These are phyloP conservation scores for Perilla frutescens DNA, from an alignment of 257 asterid species.

Conservation along the genomic window DNA sequence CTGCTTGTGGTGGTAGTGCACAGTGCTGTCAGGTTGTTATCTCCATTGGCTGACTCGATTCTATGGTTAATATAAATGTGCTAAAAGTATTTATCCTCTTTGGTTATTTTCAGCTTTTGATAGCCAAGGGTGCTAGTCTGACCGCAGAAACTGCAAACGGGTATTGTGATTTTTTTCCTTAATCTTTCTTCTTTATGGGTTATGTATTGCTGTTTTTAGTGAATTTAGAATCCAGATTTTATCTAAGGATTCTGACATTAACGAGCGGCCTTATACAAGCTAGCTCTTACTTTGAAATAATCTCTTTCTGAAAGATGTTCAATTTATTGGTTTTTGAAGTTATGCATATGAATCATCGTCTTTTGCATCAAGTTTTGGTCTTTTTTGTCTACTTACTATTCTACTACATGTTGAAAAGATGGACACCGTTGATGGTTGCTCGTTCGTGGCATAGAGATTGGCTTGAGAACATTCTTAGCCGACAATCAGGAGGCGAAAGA, in stretches of 20 bases:
- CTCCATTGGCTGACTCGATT: no score
- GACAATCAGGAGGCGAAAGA: slow-evolving; percentile 52
- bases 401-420: slow-evolving; percentile 42
- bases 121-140: slow-evolving; percentile 73
- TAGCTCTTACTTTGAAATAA: no score
- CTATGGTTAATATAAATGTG: background rate
- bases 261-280: no score
- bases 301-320: no score
- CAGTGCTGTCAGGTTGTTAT: slow-evolving; percentile 80
- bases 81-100: background rate
- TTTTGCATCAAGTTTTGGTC: no score
- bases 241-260: no score
- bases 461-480: slow-evolving; percentile 67
- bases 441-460: slow-evolving; percentile 86
- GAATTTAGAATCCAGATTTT: no score
- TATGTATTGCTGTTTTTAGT: no score
- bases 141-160: slow-evolving; percentile 69
- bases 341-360: no score
- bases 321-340: no score
- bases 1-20: slow-evolving; percentile 94
- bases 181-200: no score
- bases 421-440: slow-evolving; percentile 90
- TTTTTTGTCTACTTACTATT: no score
- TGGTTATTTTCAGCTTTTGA: slow-evolving; percentile 67
- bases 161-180: slow-evolving; percentile 29